A percentile compares a stretch with the other conserved stretches of the same genome.
Evolutionary conservation across 441 rosid species (phyloP).

Genomic region (Biscutella laevigata): DNA sequence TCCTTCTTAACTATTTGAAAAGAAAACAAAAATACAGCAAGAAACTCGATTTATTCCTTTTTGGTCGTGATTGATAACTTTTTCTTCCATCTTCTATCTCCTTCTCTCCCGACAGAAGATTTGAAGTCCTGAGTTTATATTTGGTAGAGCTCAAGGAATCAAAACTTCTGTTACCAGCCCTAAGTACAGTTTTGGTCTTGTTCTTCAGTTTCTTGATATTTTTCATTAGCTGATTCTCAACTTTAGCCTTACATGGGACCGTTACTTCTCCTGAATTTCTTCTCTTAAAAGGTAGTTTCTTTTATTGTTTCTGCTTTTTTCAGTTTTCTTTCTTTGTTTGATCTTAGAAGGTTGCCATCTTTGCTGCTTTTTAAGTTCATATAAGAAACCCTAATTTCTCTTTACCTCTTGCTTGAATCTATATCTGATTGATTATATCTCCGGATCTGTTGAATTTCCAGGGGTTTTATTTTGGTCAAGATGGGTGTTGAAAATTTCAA

Average conservation of each 20-base stretch:
- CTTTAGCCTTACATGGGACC: slow-evolving; percentile 15
- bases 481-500: slow-evolving; percentile 28
- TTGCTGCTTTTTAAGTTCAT: not conserved
- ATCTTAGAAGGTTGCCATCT: slow-evolving; percentile 12
- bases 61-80: not conserved
- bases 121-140: no score
- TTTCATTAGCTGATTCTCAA: no score
- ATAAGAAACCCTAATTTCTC: not conserved
- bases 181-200: no score
- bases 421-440: not conserved
- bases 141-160: no score
- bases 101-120: not conserved
- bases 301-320: not conserved
- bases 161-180: slow-evolving; percentile 12
- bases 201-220: no score
- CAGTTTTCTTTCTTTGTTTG: not conserved
- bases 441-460: slow-evolving; percentile 4
- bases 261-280: slow-evolving; percentile 22
- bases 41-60: not conserved
- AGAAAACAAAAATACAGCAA: not conserved
- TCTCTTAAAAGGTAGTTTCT: slow-evolving; percentile 6
- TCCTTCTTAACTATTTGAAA: not conserved
- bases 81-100: not conserved
- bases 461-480: slow-evolving; percentile 6
- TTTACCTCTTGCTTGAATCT: not conserved